Percentiles rank a stretch among this genome's conserved stretches.
These are phyloP conservation scores for Talaromyces sp. DNA, from an alignment of 2,329 filamentous ascomycete species.

Conservation along the genomic window DNA sequence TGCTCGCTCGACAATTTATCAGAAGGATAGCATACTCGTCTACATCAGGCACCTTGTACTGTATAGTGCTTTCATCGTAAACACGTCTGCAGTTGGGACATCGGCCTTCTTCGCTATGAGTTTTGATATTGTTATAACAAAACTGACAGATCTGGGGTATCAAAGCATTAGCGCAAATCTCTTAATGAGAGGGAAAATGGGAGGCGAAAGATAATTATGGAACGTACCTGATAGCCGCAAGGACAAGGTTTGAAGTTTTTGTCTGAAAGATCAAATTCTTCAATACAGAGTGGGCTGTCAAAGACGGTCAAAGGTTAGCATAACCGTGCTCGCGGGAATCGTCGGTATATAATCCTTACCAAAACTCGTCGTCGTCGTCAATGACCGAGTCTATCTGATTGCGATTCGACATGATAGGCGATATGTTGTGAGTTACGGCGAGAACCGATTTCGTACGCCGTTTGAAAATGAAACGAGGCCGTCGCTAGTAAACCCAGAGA, in stretches of 20 bases:
- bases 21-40: conserved; percentile 70
- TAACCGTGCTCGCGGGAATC: conserved; percentile 11
- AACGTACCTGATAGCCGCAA: conserved; percentile 88
- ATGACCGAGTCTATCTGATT: conserved; percentile 48
- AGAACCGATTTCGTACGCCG: conserved; percentile 9
- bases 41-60: conserved; percentile 90
- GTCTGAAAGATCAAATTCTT: conserved; percentile 97
- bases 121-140: conserved; percentile 99
- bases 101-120: conserved; percentile 85
- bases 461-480: conserved; percentile 1
- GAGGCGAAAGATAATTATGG: not conserved
- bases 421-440: conserved; percentile 22
- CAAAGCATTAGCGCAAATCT: not conserved
- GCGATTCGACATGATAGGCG: conserved; percentile 42
- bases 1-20: not conserved
- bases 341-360: conserved; percentile 28
- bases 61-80: conserved; percentile 95
- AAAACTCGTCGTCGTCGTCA: conserved; percentile 49
- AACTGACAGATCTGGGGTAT: conserved; percentile 88
- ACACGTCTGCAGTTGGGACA: conserved; percentile 95
- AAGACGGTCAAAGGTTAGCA: conserved; percentile 24
- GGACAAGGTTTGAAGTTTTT: conserved; percentile 96
- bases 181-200: not conserved
- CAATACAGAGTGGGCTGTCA: conserved; percentile 87
- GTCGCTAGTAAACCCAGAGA: conserved; percentile 10